phyloP scores from a whole-genome alignment of 768 basidiomycete genomes.

The Amylocystis lapponica region DNA sequence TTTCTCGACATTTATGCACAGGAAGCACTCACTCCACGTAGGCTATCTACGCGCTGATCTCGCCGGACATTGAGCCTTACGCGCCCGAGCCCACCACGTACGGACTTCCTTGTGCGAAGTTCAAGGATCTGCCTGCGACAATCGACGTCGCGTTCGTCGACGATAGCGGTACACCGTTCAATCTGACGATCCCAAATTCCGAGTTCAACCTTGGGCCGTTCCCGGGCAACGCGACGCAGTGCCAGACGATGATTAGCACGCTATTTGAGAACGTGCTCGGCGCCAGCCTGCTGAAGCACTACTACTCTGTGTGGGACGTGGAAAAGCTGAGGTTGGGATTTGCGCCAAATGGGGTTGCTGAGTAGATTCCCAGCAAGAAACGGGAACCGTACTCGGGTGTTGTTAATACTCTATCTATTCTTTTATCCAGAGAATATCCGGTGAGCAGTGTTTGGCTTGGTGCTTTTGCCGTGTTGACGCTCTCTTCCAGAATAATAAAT shows the following conservation, averaged over 20 bases:
- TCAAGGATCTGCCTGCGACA: conserved; percentile 41
- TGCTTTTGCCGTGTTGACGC: background rate
- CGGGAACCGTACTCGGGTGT: too few species aligned
- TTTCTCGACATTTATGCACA: background rate
- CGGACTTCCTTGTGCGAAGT: conserved; percentile 39
- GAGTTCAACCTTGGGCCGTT: conserved; percentile 56
- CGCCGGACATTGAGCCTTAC: conserved; percentile 47
- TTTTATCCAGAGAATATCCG: too few species aligned
- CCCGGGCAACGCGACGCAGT: conserved; percentile 38
- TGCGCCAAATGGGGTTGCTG: conserved; percentile 38
- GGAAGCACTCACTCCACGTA: conserved; percentile 15
- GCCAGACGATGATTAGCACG: conserved; percentile 55
- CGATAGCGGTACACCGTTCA: conserved; percentile 42
- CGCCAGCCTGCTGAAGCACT: conserved; percentile 52
- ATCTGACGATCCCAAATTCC: conserved; percentile 51
- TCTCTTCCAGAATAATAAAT: background rate
- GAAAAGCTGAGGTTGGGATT: conserved; percentile 45
- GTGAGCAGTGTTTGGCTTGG: too few species aligned
- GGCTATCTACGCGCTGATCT: conserved; percentile 54
- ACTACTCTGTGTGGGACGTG: conserved; percentile 55
- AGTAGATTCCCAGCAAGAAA: too few species aligned
- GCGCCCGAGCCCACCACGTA: conserved; percentile 47
- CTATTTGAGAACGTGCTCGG: conserved; percentile 40
- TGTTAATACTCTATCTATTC: too few species aligned
- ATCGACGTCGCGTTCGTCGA: conserved; percentile 50